phyloP scores from a whole-genome alignment of 163 green algal genomes.

The Scenedesmus sp. region DNA sequence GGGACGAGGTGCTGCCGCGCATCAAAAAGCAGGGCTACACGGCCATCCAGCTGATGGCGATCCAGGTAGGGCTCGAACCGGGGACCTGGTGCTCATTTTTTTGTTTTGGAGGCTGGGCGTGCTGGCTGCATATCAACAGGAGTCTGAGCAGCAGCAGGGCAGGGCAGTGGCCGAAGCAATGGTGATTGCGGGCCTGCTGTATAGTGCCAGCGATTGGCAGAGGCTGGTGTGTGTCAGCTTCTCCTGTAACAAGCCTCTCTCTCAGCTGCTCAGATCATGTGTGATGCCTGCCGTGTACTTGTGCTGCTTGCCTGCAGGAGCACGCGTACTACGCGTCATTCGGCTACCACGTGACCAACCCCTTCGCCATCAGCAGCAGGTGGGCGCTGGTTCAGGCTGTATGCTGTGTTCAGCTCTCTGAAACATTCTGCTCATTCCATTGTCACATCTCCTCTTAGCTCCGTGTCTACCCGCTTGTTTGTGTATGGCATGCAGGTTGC shows the following conservation, averaged over 20 bases:
- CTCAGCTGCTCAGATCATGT: background rate
- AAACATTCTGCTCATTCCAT: background rate
- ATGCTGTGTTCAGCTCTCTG: background rate
- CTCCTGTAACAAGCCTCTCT: too few relatives aligned
- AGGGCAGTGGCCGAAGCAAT: too few relatives aligned
- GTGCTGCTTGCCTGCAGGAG: conserved; percentile 69
- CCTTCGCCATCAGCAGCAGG: conserved; percentile 84
- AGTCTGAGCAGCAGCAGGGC: too few relatives aligned
- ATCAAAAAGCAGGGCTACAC: conserved; percentile 94
- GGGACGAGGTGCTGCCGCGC: conserved; percentile 87
- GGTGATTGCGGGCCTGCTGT: background rate
- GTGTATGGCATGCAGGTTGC: too few relatives aligned
- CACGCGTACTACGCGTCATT: conserved; percentile 92
- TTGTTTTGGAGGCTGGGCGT: too few relatives aligned
- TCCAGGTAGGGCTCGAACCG: conserved; percentile 62
- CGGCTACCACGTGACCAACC: conserved; percentile 95
- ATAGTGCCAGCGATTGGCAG: background rate
- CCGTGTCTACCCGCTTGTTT: too few relatives aligned
- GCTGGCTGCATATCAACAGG: too few relatives aligned
- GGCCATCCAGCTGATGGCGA: conserved; percentile 92
- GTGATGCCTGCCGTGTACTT: background rate
- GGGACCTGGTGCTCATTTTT: background rate
- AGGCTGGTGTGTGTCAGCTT: too few relatives aligned
- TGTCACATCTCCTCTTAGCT: background rate
- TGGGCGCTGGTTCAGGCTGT: background rate